Evolutionary conservation across 768 basidiomycete genomes (phyloP).

Genomic region (Amanita brunnescens): DNA sequence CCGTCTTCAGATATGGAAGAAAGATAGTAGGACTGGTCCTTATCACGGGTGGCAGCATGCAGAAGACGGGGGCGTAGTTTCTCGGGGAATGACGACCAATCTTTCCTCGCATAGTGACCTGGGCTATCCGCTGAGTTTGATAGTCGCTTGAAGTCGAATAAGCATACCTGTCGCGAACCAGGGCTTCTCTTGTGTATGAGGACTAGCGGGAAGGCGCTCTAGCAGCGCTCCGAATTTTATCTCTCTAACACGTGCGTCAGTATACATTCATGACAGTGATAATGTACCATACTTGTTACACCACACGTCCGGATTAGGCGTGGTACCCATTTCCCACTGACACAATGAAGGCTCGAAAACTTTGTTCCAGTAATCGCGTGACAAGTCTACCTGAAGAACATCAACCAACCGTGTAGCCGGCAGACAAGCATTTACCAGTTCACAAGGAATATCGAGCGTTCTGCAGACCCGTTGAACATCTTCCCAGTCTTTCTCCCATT

Average conservation of each 20-base stretch:
- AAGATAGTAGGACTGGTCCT: constrained; percentile 92
- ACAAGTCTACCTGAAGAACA: constrained; percentile 65
- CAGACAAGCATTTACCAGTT: constrained; percentile 41
- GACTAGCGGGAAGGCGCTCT: constrained; percentile 39
- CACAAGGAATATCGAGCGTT: constrained; percentile 62
- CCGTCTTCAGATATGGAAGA: constrained; percentile 64
- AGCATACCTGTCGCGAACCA: constrained; percentile 78
- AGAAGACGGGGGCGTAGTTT: constrained; percentile 40
- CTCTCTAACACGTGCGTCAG: constrained; percentile 39
- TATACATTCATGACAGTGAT: not conserved
- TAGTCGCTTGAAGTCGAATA: not conserved
- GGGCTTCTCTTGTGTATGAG: constrained; percentile 22
- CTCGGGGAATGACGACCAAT: constrained; percentile 27
- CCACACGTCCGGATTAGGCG: constrained; percentile 90
- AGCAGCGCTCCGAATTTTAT: constrained; percentile 88
- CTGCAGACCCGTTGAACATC: constrained; percentile 80
- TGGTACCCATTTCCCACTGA: constrained; percentile 69
- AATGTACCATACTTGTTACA: constrained; percentile 63
- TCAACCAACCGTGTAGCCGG: not conserved
- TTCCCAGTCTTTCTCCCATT: constrained; percentile 94
- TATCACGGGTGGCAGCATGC: constrained; percentile 48
- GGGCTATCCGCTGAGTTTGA: not conserved
- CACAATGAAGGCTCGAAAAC: constrained; percentile 84
- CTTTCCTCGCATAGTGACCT: constrained; percentile 85
- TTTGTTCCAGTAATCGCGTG: constrained; percentile 80